Evolutionary conservation across 768 basidiomycete species (phyloP), one percentile per base, ranked within the genome.

Genomic region (Boletus rex-veris): DNA sequence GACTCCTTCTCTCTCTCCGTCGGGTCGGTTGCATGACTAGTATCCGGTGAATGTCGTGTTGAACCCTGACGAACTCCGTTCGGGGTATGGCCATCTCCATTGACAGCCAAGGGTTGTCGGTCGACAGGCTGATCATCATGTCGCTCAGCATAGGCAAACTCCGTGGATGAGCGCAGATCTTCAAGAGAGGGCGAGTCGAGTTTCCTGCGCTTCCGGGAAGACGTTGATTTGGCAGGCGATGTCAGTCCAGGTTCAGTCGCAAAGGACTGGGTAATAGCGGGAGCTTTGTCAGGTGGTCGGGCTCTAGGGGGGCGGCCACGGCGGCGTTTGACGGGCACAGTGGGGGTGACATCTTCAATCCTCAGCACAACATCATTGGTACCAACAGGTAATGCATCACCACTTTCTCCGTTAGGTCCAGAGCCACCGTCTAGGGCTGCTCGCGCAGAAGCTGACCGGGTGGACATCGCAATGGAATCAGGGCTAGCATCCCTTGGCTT

Each of bases 161-260:
- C 53, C 15, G 53, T 28, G 14, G 64, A 43, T 40, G 52, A 26
- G 33, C 41, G 52, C 12, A 49, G 48, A 52, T 73, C 75, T 15
- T 55, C 54, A 18, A 53, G 28, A n/a, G 57, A 26, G 48, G 75
- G 69, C 1, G 73, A 74, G 48, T 76, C 74, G 6, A 77, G 64
- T 56, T 75, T 73, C 62, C 74, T 69, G 40, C 80, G 76, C 66
- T 83, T 83, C 53, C 74, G 71, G 41, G 73, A 65, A 7, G 73
- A 61, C 28, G 58, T 7, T 31, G 63, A 33, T 52, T 58, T 62
- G 30, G 66, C 49, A 5, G 61, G 52, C 21, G 57, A 56, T 24
- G 57, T 48, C 31, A 49, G 46, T 44, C 43, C 31, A n/a, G 50
- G 31, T 26, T 58, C 63, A 3, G 45, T 52, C 30, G 46, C 24